Conservation (phyloP, 164 flowering plant genomes). For the Cinnamomum micranthum region DNA sequence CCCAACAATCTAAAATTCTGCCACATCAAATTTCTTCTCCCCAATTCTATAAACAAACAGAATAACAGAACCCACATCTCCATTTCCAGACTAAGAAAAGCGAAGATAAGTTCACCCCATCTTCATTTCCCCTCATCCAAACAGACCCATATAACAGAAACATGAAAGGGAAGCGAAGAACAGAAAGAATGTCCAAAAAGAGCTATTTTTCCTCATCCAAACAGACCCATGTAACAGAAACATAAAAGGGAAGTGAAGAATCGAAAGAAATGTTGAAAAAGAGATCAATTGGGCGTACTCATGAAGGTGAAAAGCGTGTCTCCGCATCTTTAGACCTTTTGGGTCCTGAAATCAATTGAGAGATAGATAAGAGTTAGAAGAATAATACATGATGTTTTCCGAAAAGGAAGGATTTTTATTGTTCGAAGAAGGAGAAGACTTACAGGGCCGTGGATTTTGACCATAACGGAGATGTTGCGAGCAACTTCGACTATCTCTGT, state of each 20-base stretch:
- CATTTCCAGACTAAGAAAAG: too few relatives aligned
- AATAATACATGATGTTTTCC: not conserved
- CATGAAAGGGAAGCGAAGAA: not conserved
- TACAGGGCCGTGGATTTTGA: conserved; percentile 80
- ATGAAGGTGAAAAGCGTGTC: conserved; percentile 76
- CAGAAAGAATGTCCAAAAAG: not conserved
- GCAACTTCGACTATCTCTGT: conserved; percentile 59
- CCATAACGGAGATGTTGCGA: conserved; percentile 74
- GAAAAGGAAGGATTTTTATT: not conserved
- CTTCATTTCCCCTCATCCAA: too few relatives aligned
- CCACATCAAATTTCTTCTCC: too few relatives aligned
- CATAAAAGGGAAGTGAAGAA: not conserved
- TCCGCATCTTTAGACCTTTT: conserved; percentile 80
- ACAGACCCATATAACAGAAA: not conserved
- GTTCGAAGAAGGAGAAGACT: conserved; percentile 19
- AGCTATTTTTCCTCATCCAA: not conserved
- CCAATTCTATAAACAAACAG: too few relatives aligned
- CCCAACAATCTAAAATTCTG: too few relatives aligned
- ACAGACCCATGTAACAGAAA: not conserved
- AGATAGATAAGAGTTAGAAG: not conserved
- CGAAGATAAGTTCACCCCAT: too few relatives aligned
- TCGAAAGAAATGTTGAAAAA: not conserved
- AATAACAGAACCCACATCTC: too few relatives aligned
- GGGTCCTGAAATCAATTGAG: conserved; percentile 60
- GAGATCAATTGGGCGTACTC: conserved; percentile 37